Base-by-base conservation (phyloP, 2,329 filamentous ascomycete genomes). In the Aspergillus versicolor region DNA sequence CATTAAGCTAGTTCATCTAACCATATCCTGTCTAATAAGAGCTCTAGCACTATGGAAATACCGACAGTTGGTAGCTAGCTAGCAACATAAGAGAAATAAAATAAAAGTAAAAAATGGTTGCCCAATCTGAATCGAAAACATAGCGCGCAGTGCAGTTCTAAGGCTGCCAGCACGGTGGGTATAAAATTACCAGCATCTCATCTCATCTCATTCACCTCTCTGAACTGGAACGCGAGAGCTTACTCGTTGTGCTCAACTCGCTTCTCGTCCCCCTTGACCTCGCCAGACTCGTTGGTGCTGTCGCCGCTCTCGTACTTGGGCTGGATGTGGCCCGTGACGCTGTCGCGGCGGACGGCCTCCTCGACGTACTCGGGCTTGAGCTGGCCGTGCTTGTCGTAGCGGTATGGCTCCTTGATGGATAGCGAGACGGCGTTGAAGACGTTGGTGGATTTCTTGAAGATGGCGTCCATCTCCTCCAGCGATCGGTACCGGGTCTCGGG, bases 401-500 rank as follows among this genome's bases (percentile, higher is more conserved):
- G 77, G 60, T 79, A 76, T 5, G 83, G 83, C 63, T 81, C 73
- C 3, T 83, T 73, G 24, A 76, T 69, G 0, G 83, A 83, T 47
- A 81, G 73, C 38, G 73, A 71, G 6, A 83, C 79, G 3, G 79
- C 76, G 24, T 78, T 64, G 61, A 82, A 80, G 52, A 79, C 71
- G 27, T 76, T 79, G 8, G 69, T 70, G 1, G 79, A 80, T 57
- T 82, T 82, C 69, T 79, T 78, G 77, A 88, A 88, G 62, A 90
- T 86, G 55, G 83, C 79, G 65, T 90, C 87, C 72, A 90, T 85
- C 69, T 90, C 87, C 70, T 90, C 87, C 30, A 89, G 77, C 12
- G 79, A 84, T 6, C 82, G 80, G 61, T 79, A 80, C 8, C 82
- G 82, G 4, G 83, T 86, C 65, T 86, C 84, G 0, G 83, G 84